These are phyloP conservation scores for Pyrenophora teres DNA, from an alignment of 2,329 filamentous ascomycete species.

Conservation along the genomic window DNA sequence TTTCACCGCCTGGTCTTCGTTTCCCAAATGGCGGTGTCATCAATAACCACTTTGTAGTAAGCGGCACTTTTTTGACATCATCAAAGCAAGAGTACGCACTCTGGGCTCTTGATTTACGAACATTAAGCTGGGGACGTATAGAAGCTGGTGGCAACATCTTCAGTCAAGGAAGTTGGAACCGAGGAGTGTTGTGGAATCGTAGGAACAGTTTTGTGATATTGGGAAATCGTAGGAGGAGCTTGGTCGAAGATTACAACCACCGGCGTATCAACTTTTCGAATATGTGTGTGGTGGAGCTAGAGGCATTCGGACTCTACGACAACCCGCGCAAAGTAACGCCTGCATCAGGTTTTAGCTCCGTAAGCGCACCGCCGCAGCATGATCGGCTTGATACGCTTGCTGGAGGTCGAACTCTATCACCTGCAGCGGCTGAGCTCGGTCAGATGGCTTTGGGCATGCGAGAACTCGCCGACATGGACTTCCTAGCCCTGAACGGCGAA, in stretches of 20 bases:
- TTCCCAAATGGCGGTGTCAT: slow-evolving; percentile 97
- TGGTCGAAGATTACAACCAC: slow-evolving; percentile 98
- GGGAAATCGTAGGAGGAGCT: slow-evolving; percentile 87
- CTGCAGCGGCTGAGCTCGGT: slow-evolving; percentile 83
- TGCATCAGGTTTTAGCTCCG: slow-evolving; percentile 81
- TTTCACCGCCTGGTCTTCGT: slow-evolving; percentile 87
- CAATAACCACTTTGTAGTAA: slow-evolving; percentile 95
- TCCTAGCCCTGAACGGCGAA: slow-evolving; percentile 87
- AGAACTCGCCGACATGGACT: slow-evolving; percentile 97
- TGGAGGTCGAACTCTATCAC: slow-evolving; percentile 75
- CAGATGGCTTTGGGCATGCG: slow-evolving; percentile 76
- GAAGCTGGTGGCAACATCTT: slow-evolving; percentile 92
- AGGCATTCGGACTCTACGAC: slow-evolving; percentile 96
- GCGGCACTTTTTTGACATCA: slow-evolving; percentile 94
- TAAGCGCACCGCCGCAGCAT: slow-evolving; percentile 70
- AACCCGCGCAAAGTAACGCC: slow-evolving; percentile 82
- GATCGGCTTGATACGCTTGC: slow-evolving; percentile 61
- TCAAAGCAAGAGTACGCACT: slow-evolving; percentile 98
- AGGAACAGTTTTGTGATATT: slow-evolving; percentile 95
- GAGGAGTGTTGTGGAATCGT: slow-evolving; percentile 89
- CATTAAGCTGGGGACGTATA: slow-evolving; percentile 90
- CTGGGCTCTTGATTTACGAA: slow-evolving; percentile 90
- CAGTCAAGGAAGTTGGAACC: slow-evolving; percentile 96
- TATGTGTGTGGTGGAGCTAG: slow-evolving; percentile 93
- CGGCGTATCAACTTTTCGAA: slow-evolving; percentile 97